phyloP scores from a whole-genome alignment of 176 grass and related monocot species.

The Paspalum notatum region DNA sequence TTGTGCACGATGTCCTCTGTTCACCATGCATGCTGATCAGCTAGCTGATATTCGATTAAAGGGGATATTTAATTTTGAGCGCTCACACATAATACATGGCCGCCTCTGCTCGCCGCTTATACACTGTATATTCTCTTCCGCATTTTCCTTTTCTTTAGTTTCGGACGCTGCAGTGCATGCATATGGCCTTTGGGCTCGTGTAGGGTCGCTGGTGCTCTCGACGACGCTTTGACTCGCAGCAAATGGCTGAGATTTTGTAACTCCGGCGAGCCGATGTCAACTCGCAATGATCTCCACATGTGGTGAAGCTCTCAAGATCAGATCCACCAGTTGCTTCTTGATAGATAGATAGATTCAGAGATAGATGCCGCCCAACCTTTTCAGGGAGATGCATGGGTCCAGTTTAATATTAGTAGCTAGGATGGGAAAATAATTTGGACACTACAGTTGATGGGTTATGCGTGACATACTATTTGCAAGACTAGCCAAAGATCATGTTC shows the following conservation, averaged over 20 bases:
- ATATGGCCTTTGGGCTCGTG: slow-evolving; percentile 37
- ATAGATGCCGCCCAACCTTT: not conserved
- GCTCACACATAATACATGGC: not conserved
- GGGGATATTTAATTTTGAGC: slow-evolving; percentile 26
- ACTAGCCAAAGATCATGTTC: slow-evolving; percentile 5
- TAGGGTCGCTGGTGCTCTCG: not conserved
- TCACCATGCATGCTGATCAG: too few relatives aligned
- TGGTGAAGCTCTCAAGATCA: not conserved
- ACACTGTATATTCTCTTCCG: not conserved
- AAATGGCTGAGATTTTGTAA: not conserved
- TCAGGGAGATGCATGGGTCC: not conserved
- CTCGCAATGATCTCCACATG: slow-evolving; percentile 3
- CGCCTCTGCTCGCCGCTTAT: not conserved
- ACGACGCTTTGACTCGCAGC: not conserved
- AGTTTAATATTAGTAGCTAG: not conserved
- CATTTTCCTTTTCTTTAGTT: not conserved
- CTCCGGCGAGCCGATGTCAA: slow-evolving; percentile 11
- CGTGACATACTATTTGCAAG: not conserved
- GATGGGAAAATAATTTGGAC: not conserved
- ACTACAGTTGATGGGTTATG: not conserved
- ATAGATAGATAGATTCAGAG: not conserved
- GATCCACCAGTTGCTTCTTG: not conserved
- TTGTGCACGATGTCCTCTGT: slow-evolving; percentile 32
- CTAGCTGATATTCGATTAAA: not conserved
- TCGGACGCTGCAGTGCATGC: not conserved